Evolutionary conservation across 768 basidiomycete species (phyloP), one percentile per base, ranked within the genome.

Genomic region (Imleria badia): DNA sequence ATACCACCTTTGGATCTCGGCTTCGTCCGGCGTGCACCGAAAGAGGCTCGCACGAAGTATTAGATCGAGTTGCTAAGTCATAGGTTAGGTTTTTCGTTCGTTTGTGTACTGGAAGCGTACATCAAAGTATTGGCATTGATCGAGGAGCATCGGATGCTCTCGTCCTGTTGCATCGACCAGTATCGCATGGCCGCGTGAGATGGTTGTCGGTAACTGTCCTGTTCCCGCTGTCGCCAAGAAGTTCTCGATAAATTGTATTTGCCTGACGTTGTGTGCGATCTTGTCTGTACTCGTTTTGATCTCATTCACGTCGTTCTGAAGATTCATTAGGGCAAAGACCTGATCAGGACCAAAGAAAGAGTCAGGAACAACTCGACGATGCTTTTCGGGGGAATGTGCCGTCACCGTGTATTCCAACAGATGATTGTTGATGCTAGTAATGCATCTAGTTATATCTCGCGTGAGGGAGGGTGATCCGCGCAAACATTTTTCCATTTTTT

Each of bases 331-430:
- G 17, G 56, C 40, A 3, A 49, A 19, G 13, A 36, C 33, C 52
- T 55, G 13, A 12, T 17, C n/a, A 31, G n/a, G 12, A 22, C 26
- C 26, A 10, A n/a, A 20, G 6, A 8, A 29, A 29, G 3, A 3
- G 15, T 52, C 20, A 36, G 19, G 6, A 36, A 12, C 1, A 11
- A 30, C 26, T 26, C 26, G 26, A 6, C 6, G 26, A 23, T 3
- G 7, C 1, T 5, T 10, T 2, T 5, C 2, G 4, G 13, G 23
- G 7, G 26, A 42, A 12, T 3, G 19, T 36, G 43, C 22, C 11
- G 29, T 48, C n/a, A 58, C 58, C 50, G 30, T 9, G 72, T 44
- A 51, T 29, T 51, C 34, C 2, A 52, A 36, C 14, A 59, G 38
- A 14, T 15, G 15, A 11, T 30, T 33, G n/a, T 54, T 50, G 40